Conservation (phyloP, 495 filamentous ascomycete genomes). For the Pyronema omphalodes region DNA sequence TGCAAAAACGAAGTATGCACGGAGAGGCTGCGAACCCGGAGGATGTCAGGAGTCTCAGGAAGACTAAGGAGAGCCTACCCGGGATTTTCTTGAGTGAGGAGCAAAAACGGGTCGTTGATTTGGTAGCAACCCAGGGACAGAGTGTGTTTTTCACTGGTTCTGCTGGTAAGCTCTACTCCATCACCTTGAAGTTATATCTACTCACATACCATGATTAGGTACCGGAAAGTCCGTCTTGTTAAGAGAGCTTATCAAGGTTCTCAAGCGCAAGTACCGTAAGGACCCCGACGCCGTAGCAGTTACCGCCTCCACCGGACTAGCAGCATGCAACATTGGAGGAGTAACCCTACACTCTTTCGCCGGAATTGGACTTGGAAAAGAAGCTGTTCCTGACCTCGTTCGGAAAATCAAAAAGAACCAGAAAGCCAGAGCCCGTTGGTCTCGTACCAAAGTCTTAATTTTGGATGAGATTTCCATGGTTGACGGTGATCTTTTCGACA, state of each 20-base stretch:
- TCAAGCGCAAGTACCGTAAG: constrained; percentile 52
- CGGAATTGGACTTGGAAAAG: constrained; percentile 89
- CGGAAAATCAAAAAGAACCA: constrained; percentile 80
- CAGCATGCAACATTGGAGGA: constrained; percentile 90
- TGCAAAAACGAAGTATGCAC: constrained; percentile 29
- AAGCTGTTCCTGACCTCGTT: constrained; percentile 58
- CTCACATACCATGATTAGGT: constrained; percentile 13
- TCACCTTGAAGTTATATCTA: not conserved
- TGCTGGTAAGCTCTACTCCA: constrained; percentile 37
- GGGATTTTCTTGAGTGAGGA: constrained; percentile 51
- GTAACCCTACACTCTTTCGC: constrained; percentile 92
- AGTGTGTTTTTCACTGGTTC: constrained; percentile 98
- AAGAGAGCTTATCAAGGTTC: constrained; percentile 63
- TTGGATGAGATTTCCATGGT: constrained; percentile 98
- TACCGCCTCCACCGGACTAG: constrained; percentile 87
- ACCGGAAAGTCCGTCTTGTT: constrained; percentile 95
- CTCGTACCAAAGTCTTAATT: constrained; percentile 67
- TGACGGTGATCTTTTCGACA: constrained; percentile 91
- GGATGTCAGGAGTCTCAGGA: constrained; percentile 26
- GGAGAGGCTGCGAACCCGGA: constrained; percentile 2
- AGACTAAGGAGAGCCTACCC: constrained; percentile 24
- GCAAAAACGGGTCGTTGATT: constrained; percentile 60
- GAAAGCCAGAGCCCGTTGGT: constrained; percentile 77
- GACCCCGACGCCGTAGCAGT: constrained; percentile 75
- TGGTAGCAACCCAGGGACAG: constrained; percentile 55